A percentile compares a stretch with the other conserved stretches of the same genome.
Conservation (phyloP, 176 grass and related monocot genomes). For the Chloris gayana region DNA sequence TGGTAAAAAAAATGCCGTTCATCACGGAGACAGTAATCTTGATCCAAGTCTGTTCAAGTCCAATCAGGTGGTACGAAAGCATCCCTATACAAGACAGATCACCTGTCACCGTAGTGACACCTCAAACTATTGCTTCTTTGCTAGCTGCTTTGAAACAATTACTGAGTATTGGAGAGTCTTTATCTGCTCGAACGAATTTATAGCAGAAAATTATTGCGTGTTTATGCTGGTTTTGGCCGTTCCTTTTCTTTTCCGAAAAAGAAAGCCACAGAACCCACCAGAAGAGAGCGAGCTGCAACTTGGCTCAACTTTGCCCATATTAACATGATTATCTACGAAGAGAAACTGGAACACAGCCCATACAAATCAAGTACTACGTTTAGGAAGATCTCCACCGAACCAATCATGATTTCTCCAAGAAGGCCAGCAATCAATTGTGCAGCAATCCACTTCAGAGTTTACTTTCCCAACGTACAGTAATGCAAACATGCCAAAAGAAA, state of each 20-base stretch:
- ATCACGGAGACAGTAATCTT: not conserved
- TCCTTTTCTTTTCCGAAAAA: not conserved
- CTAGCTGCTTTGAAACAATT: not conserved
- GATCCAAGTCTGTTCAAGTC: constrained; percentile 19
- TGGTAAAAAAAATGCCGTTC: constrained; percentile 30
- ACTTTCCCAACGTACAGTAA: not conserved
- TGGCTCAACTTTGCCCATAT: not conserved
- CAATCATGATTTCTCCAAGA: constrained; percentile 17
- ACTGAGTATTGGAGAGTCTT: not conserved
- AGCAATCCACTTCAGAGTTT: not conserved
- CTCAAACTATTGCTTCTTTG: constrained; percentile 20
- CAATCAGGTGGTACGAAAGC: constrained; percentile 15
- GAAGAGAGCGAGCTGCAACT: not conserved
- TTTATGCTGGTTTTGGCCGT: not conserved
- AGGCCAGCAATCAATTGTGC: not conserved
- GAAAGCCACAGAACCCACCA: constrained; percentile 4
- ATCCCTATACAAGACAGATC: constrained; percentile 28
- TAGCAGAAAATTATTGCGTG: not conserved
- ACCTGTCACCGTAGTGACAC: constrained; percentile 13
- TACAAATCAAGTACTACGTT: constrained; percentile 20
- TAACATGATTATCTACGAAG: not conserved
- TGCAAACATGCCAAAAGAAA: not conserved
- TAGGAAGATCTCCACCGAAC: constrained; percentile 35
- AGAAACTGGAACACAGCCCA: constrained; percentile 4
- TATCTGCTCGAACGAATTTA: constrained; percentile 5